Percentiles rank a stretch among this genome's conserved stretches.
Conservation (phyloP, 495 filamentous ascomycete genomes). For the Xylaria palmicola region DNA sequence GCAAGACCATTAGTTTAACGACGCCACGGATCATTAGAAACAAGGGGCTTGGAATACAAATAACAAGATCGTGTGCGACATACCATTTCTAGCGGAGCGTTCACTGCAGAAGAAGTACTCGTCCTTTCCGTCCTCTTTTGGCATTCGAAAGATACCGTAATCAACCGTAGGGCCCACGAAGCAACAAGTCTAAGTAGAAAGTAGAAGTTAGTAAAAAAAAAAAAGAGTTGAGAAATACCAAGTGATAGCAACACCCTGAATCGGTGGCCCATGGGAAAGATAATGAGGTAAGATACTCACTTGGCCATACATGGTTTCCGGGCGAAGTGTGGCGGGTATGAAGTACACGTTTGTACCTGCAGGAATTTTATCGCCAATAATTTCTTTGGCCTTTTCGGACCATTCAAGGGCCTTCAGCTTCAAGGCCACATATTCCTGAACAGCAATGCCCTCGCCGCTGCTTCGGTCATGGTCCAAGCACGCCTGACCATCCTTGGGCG, state of each 20-base stretch:
- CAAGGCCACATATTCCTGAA: conserved; percentile 89
- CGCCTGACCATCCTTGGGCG: conserved; percentile 93
- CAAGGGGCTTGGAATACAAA: too few species aligned
- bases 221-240: too few species aligned
- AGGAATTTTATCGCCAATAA: conserved; percentile 75
- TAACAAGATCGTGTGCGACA: too few species aligned
- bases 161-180: conserved; percentile 88
- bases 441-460: conserved; percentile 84
- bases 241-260: too few species aligned
- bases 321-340: conserved; percentile 85
- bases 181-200: conserved; percentile 61
- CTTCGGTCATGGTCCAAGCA: conserved; percentile 97
- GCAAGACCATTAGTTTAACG: neutral
- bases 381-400: conserved; percentile 65
- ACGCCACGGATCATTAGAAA: neutral
- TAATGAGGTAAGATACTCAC: too few species aligned
- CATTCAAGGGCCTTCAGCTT: conserved; percentile 90
- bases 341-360: conserved; percentile 81
- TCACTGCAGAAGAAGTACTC: conserved; percentile 87
- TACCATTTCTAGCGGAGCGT: conserved; percentile 75
- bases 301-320: conserved; percentile 98
- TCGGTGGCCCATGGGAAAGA: too few species aligned
- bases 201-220: neutral
- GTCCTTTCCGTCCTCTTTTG: conserved; percentile 51
- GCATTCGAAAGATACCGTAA: conserved; percentile 87